These are phyloP conservation scores for Crithidia fasciculata DNA, from an alignment of 208 protist species.

Conservation along the genomic window DNA sequence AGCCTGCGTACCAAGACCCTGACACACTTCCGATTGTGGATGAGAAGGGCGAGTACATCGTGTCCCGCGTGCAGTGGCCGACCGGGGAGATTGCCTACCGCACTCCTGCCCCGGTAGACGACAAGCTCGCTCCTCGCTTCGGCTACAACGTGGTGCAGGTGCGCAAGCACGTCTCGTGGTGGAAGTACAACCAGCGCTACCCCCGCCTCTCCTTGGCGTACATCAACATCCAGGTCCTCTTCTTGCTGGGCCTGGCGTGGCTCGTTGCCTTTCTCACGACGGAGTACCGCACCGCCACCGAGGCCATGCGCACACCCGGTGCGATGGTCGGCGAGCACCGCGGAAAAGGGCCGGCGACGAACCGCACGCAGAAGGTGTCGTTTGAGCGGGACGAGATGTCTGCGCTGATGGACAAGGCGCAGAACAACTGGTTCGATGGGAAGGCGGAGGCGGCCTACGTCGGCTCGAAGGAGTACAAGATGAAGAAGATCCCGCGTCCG, in stretches of 20 bases:
- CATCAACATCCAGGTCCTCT: constrained; percentile 85
- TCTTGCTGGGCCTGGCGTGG: constrained; percentile 80
- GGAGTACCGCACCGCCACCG: constrained; percentile 67
- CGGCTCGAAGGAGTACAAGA: constrained; percentile 87
- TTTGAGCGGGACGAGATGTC: constrained; percentile 75
- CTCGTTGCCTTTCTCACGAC: constrained; percentile 74
- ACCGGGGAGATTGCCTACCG: constrained; percentile 84
- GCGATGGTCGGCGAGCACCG: constrained; percentile 88
- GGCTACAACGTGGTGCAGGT: constrained; percentile 90
- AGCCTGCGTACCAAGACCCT: constrained; percentile 48
- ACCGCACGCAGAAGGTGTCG: constrained; percentile 68
- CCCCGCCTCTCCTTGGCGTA: constrained; percentile 83
- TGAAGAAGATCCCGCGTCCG: constrained; percentile 84
- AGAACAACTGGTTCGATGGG: constrained; percentile 85
- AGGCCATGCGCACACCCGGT: constrained; percentile 82
- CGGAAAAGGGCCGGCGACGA: constrained; percentile 62
- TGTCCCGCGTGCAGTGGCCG: constrained; percentile 84
- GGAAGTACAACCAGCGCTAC: constrained; percentile 87
- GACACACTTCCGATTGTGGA: constrained; percentile 66
- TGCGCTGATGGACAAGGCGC: constrained; percentile 68
- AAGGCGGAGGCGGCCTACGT: constrained; percentile 82
- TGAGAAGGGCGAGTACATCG: constrained; percentile 83
- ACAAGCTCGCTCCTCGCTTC: constrained; percentile 79
- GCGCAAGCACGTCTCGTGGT: constrained; percentile 88
- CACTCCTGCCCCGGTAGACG: constrained; percentile 70